phyloP scores from a whole-genome alignment of 2,329 filamentous ascomycete species.

The Dryadomyces sulphureus region DNA sequence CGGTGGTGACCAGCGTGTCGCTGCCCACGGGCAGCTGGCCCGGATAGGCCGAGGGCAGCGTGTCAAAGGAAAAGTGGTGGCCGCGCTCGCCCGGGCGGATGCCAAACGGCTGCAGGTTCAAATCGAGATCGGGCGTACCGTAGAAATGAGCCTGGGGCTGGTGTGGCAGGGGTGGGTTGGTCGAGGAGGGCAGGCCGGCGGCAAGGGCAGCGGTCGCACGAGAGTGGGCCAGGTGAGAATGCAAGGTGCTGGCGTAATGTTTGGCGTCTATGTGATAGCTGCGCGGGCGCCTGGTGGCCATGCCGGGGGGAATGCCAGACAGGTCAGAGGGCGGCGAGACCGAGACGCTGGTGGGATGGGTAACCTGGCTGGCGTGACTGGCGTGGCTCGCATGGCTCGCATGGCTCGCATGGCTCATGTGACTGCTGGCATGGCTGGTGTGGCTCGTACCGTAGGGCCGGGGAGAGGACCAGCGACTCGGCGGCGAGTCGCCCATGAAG shows the following conservation, averaged over 20 bases:
- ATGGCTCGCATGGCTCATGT: constrained; percentile 8
- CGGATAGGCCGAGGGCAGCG: constrained; percentile 31
- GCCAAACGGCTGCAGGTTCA: constrained; percentile 33
- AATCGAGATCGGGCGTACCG: constrained; percentile 56
- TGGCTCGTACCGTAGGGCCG: constrained; percentile 29
- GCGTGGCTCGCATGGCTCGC: constrained; percentile 7
- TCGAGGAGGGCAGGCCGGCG: not conserved
- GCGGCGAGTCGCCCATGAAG: constrained; percentile 35
- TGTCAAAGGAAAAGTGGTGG: constrained; percentile 73
- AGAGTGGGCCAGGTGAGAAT: constrained; percentile 33
- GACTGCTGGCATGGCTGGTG: constrained; percentile 9
- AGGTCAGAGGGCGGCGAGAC: constrained; percentile 20
- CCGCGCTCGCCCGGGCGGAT: constrained; percentile 52
- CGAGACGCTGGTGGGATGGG: constrained; percentile 18
- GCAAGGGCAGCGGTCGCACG: constrained; percentile 20
- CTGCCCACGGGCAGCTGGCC: constrained; percentile 22
- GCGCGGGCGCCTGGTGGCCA: constrained; percentile 25
- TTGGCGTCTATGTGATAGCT: constrained; percentile 38
- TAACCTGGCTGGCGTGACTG: constrained; percentile 8
- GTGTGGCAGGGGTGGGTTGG: constrained; percentile 54
- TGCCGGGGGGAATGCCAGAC: constrained; percentile 5
- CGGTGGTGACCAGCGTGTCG: constrained; percentile 58
- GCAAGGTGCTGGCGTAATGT: constrained; percentile 29
- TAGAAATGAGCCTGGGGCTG: constrained; percentile 68
- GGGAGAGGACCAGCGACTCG: constrained; percentile 34